Conservation (phyloP, 306 rosid species). For the Hippophae rhamnoides region DNA sequence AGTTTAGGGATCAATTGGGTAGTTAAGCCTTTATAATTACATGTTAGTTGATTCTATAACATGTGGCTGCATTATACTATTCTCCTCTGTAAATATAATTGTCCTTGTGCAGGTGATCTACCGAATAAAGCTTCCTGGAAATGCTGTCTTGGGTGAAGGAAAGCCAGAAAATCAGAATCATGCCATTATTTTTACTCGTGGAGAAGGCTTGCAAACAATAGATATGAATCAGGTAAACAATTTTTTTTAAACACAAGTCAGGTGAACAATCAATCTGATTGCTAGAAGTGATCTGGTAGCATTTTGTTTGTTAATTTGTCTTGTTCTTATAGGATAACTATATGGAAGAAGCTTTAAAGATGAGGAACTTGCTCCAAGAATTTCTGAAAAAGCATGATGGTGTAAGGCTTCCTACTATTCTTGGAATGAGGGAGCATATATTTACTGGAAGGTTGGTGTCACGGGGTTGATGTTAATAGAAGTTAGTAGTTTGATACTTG, state of each 20-base stretch:
- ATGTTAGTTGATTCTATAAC: background rate
- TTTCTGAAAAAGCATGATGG: conserved; percentile 88
- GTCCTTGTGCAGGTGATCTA: conserved; percentile 51
- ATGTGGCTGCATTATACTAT: background rate
- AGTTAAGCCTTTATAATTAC: background rate
- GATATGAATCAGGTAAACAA: conserved; percentile 86
- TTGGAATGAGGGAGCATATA: conserved; percentile 95
- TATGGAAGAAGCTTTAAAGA: conserved; percentile 97
- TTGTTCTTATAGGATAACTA: conserved; percentile 62
- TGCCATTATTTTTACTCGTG: conserved; percentile 90
- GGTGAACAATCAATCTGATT: conserved; percentile 28
- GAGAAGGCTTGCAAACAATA: conserved; percentile 93
- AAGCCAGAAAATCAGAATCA: conserved; percentile 99
- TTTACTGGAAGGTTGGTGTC: conserved; percentile 78
- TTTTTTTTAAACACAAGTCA: conserved; percentile 17
- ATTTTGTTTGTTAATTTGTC: conserved; percentile 10
- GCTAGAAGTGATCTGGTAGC: conserved; percentile 4
- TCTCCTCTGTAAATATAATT: conserved; percentile 15
- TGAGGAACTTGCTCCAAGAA: conserved; percentile 92
- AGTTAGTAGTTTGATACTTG: background rate
- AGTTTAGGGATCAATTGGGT: too few relatives aligned
- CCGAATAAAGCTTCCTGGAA: conserved; percentile 94
- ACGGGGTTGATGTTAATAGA: background rate
- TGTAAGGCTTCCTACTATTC: conserved; percentile 75
- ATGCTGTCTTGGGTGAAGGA: conserved; percentile 92